These are phyloP conservation scores for Xeromyces bisporus DNA, from an alignment of 495 filamentous ascomycete genomes.

Conservation along the genomic window DNA sequence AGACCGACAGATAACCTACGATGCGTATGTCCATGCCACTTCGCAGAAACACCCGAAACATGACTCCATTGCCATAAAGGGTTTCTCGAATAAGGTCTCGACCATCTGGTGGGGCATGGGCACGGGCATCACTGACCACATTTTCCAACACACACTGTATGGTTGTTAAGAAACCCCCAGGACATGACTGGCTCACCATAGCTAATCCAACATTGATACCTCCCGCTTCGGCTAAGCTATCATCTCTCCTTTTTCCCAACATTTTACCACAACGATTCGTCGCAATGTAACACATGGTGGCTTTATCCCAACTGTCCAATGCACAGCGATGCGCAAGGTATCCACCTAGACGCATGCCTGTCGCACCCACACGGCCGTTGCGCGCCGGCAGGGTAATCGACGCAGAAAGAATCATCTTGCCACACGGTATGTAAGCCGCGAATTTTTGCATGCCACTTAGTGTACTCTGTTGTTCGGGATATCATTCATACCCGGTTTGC, in stretches of 20 bases:
- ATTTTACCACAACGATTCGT: constrained; percentile 75
- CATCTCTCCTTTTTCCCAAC: constrained; percentile 55
- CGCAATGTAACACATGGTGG: constrained; percentile 77
- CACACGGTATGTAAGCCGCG: constrained; percentile 80
- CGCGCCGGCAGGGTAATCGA: constrained; percentile 65
- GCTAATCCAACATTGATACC: constrained; percentile 69
- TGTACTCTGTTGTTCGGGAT: not conserved
- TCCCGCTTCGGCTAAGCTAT: constrained; percentile 40
- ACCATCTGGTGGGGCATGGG: constrained; percentile 72
- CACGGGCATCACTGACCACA: too few relatives aligned
- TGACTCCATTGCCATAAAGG: constrained; percentile 54
- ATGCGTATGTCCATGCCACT: constrained; percentile 76
- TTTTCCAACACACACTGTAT: too few relatives aligned
- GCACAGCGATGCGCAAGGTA: constrained; percentile 77
- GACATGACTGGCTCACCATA: constrained; percentile 48
- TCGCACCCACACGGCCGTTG: constrained; percentile 69
- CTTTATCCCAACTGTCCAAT: constrained; percentile 57
- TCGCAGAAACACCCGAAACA: constrained; percentile 83
- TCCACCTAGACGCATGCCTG: constrained; percentile 92
- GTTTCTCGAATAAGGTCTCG: constrained; percentile 75
- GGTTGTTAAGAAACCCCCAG: too few relatives aligned
- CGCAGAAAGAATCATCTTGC: constrained; percentile 59
- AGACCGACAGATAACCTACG: constrained; percentile 30
- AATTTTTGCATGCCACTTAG: constrained; percentile 29
- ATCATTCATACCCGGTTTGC: constrained; percentile 43